Percentiles rank a stretch among this genome's conserved stretches.
phyloP scores from a whole-genome alignment of 139 green algal species.

The Diplosphaera chodatii region DNA sequence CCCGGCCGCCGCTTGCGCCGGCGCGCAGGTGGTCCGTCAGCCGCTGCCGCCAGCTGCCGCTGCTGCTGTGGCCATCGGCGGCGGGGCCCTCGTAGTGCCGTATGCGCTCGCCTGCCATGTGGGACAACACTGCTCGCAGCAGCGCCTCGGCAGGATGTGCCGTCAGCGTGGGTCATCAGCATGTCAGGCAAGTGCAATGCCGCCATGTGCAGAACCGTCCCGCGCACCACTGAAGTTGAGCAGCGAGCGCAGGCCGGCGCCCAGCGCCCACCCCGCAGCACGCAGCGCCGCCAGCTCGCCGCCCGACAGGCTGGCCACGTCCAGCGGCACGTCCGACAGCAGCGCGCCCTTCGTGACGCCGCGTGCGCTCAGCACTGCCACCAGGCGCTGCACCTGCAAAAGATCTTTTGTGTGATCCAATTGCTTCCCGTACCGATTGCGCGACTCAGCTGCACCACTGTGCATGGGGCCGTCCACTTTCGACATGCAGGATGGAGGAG shows the following conservation, averaged over 20 bases:
- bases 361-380: slow-evolving; percentile 12
- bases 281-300: slow-evolving; percentile 3
- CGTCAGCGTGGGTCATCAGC: too few species aligned
- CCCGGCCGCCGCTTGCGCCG: too few species aligned
- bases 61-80: too few species aligned
- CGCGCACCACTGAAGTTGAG: slow-evolving; percentile 22
- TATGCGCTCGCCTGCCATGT: not conserved
- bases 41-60: not conserved
- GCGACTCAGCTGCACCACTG: not conserved
- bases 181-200: not conserved
- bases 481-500: too few species aligned
- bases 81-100: not conserved
- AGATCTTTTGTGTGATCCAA: not conserved
- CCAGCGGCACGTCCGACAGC: slow-evolving; percentile 5
- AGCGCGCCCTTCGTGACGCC: slow-evolving; percentile 9
- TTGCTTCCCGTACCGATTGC: too few species aligned
- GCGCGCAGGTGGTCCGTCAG: not conserved
- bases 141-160: too few species aligned
- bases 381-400: slow-evolving; percentile 18
- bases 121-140: not conserved
- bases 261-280: slow-evolving; percentile 10
- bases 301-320: not conserved
- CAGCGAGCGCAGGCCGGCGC: slow-evolving; percentile 8
- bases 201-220: too few species aligned
- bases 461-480: not conserved